Conservation (phyloP, 495 filamentous ascomycete genomes). For the Penicillium paradoxum region DNA sequence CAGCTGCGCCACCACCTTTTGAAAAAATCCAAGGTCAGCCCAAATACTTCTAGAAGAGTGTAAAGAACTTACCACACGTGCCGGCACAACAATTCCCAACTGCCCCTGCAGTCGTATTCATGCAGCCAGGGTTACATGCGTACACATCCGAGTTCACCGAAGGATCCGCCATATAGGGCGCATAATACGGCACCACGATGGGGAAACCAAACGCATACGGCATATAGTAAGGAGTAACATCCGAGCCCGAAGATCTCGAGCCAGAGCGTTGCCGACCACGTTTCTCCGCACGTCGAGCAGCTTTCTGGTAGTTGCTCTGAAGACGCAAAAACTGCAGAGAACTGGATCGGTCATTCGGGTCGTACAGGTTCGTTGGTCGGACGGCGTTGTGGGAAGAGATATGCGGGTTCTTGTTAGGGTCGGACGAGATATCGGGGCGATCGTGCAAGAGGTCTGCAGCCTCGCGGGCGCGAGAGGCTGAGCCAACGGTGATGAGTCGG, state of each 20-base stretch:
- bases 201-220: constrained; percentile 44
- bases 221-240: constrained; percentile 18
- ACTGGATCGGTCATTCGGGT: constrained; percentile 4
- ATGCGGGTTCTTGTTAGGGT: constrained; percentile 60
- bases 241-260: constrained; percentile 8
- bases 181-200: constrained; percentile 49
- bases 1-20: neutral
- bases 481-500: constrained; percentile 30
- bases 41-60: neutral
- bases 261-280: constrained; percentile 40
- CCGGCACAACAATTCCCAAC: constrained; percentile 45
- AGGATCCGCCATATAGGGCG: constrained; percentile 47
- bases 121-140: constrained; percentile 42
- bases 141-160: constrained; percentile 39
- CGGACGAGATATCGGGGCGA: constrained; percentile 48
- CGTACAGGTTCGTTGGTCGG: constrained; percentile 17
- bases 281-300: constrained; percentile 55
- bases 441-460: constrained; percentile 49
- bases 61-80: constrained; percentile 30
- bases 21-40: neutral
- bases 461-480: constrained; percentile 28
- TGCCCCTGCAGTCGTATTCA: constrained; percentile 33
- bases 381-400: constrained; percentile 66
- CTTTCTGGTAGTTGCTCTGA: constrained; percentile 56
- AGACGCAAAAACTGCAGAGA: constrained; percentile 21